Evolutionary conservation across 179 eudicot genomes (phyloP).

Genomic region (Sideroxylon spinosum): DNA sequence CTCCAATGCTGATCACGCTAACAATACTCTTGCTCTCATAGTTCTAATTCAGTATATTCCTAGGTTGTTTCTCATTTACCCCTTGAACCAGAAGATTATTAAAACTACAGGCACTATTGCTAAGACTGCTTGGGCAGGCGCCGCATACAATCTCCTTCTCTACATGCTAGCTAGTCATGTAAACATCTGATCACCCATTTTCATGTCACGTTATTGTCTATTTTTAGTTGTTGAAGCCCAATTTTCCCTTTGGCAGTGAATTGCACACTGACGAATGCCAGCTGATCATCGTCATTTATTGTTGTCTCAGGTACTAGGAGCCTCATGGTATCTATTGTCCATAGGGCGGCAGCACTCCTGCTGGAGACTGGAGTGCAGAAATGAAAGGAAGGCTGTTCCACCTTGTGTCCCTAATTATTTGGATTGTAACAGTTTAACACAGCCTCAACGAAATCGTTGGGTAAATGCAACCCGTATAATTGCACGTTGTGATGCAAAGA

Average conservation of each 20-base stretch:
- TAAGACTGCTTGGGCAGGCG: slow-evolving; percentile 80
- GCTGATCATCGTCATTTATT: slow-evolving; percentile 1
- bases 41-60: slow-evolving; percentile 78
- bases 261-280: neutral
- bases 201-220: neutral
- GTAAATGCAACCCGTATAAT: slow-evolving; percentile 41
- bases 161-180: slow-evolving; percentile 85
- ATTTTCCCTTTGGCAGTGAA: neutral
- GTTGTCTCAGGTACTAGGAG: slow-evolving; percentile 62
- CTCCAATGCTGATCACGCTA: slow-evolving; percentile 35
- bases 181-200: slow-evolving; percentile 20
- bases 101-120: slow-evolving; percentile 77
- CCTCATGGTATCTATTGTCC: slow-evolving; percentile 78
- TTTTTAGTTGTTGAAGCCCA: neutral
- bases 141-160: slow-evolving; percentile 77
- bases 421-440: slow-evolving; percentile 25
- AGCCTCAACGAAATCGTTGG: slow-evolving; percentile 47
- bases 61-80: slow-evolving; percentile 66
- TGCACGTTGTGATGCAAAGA: slow-evolving; percentile 53
- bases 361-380: slow-evolving; percentile 51
- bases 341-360: slow-evolving; percentile 69
- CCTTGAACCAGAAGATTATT: slow-evolving; percentile 61
- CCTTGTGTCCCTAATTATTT: slow-evolving; percentile 44
- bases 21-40: slow-evolving; percentile 58
- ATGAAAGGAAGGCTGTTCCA: slow-evolving; percentile 21